Evolutionary conservation across 2,329 filamentous ascomycete genomes (phyloP).

Genomic region (Karstenula rhodostoma): DNA sequence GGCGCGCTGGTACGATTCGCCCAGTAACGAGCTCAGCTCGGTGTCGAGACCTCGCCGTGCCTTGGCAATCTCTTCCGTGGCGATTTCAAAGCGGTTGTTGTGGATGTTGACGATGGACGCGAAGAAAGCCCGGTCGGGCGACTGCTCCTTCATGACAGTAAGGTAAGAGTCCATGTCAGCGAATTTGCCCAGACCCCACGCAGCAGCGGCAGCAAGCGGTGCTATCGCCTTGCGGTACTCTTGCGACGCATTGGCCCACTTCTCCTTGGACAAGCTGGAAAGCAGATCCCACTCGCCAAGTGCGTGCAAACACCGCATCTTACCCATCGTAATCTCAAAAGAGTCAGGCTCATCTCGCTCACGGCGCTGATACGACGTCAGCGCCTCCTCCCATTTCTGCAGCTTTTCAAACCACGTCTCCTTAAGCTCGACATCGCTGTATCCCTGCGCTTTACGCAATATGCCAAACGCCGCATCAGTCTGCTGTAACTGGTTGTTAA

Average conservation of each 20-base stretch:
- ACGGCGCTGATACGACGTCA: slow-evolving; percentile 89
- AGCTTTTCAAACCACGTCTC: slow-evolving; percentile 99
- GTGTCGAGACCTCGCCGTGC: slow-evolving; percentile 94
- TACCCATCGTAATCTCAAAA: slow-evolving; percentile 98
- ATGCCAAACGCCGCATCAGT: slow-evolving; percentile 99
- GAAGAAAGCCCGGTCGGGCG: slow-evolving; percentile 96
- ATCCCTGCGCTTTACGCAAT: slow-evolving; percentile 91
- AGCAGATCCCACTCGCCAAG: slow-evolving; percentile 97
- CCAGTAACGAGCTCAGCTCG: slow-evolving; percentile 93
- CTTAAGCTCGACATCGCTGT: slow-evolving; percentile 93
- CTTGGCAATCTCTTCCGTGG: slow-evolving; percentile 86
- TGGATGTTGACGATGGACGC: slow-evolving; percentile 95
- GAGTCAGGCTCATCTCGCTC: slow-evolving; percentile 76
- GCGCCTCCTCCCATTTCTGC: slow-evolving; percentile 96
- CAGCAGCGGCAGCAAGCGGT: slow-evolving; percentile 90
- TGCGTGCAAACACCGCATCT: slow-evolving; percentile 98
- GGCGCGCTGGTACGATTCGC: slow-evolving; percentile 96
- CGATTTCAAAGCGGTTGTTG: slow-evolving; percentile 93
- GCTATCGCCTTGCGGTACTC: slow-evolving; percentile 93
- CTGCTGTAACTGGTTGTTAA: slow-evolving; percentile 99
- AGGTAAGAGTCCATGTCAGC: slow-evolving; percentile 98
- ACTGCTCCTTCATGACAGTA: slow-evolving; percentile 90
- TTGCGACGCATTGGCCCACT: slow-evolving; percentile 87
- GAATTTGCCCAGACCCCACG: slow-evolving; percentile 97
- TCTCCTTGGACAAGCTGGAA: slow-evolving; percentile 86